Base-by-base conservation (phyloP, 164 flowering plant species). In the Malania oleifera region DNA sequence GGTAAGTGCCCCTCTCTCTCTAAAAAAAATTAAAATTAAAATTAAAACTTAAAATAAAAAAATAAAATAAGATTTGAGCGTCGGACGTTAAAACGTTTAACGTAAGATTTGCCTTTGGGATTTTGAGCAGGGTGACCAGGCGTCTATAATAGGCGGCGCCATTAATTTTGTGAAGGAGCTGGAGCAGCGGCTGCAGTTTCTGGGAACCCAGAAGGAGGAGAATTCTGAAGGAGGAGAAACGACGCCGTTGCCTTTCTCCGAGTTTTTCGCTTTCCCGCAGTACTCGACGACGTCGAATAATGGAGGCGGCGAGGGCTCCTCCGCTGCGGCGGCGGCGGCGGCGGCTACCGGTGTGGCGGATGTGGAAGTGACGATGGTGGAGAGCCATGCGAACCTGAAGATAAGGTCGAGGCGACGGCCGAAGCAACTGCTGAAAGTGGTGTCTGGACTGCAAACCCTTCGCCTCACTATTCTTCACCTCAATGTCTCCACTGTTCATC, bases 121-220 rank as follows among this genome's bases (percentile, higher is more conserved):
- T 1, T 24, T 41, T 23, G 2, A 24, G 17, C 48, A 86, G 98
- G 90, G 95, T n/a, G 98, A 91, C 68, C 98, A 91, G 73, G 98
- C 98, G 43, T 91, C 98, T 1, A 86, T 91, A 17, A 69, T 91
- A 29, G 96, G 92, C 8, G 98, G 98, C 0, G 96, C 98, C 18
- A 91, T 91, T 34, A 86, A 86, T 45, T 91, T 80, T 47, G 96
- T 91, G 63, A 91, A 86, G 73, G 92, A 89, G 67, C 80, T 91
- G 6, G 96, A 91, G 64, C 96, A 91, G 53, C 82, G 73, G 7
- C 68, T 91, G 23, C 96, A 88, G 56, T 75, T 78, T 34, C 69
- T 82, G 14, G 82, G 81, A 55, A 73, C 73, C 2, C 71, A 77
- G 3, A 78, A 76, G 59, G 63, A 55, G 26, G 38, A 56, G 56